Conservation (phyloP, 225 moss, liverwort and hornwort genomes). For the Pseudisothecium myosuroides region DNA sequence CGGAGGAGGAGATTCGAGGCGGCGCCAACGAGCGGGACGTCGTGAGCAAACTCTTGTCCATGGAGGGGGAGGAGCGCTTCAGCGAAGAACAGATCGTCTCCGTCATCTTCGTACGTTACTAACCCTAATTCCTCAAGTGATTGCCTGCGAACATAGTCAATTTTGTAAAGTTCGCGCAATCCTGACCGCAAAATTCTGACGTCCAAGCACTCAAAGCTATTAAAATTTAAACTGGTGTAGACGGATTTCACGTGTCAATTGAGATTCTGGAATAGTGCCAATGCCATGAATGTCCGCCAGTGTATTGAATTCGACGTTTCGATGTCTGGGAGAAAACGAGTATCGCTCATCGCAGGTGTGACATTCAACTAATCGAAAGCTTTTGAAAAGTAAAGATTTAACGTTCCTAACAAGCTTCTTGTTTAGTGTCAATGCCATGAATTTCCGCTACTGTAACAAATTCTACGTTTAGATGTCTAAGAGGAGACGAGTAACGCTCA, state of each 20-base stretch:
- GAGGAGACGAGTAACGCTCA: neutral
- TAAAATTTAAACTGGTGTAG: neutral
- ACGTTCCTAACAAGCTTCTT: neutral
- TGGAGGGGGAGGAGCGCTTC: neutral
- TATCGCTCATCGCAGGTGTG: neutral
- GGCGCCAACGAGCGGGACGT: neutral
- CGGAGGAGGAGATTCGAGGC: neutral
- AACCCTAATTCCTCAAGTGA: neutral
- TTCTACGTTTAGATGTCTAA: neutral
- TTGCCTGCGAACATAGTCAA: neutral
- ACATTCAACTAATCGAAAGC: neutral
- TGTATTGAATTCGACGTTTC: neutral
- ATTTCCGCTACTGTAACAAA: neutral
- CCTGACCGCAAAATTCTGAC: too few species aligned
- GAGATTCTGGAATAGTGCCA: neutral
- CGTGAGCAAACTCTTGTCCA: conserved; percentile 11
- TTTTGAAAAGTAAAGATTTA: neutral
- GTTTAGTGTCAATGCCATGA: neutral
- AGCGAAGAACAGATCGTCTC: neutral
- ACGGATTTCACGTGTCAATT: neutral
- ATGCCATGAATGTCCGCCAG: neutral
- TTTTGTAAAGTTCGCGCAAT: neutral
- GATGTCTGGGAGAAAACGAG: neutral
- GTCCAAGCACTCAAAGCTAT: neutral
- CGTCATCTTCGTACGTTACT: neutral